These are phyloP conservation scores for Tilletia walkeri DNA, from an alignment of 1,284 basidiomycete genomes.

Conservation along the genomic window DNA sequence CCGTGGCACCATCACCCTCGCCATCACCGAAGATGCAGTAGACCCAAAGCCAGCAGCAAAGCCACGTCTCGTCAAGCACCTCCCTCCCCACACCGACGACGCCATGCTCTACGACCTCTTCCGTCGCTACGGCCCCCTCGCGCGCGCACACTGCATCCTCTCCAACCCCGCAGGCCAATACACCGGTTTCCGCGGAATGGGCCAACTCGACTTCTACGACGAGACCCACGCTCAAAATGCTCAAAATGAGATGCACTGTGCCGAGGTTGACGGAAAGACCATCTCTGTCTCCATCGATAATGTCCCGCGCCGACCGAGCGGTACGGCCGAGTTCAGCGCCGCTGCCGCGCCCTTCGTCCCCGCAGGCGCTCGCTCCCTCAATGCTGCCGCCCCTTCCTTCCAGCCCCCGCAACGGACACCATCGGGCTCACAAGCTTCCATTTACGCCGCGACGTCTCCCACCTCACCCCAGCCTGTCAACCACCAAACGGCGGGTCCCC, in stretches of 20 bases:
- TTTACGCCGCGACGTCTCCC: constrained; percentile 27
- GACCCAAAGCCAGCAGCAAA: constrained; percentile 36
- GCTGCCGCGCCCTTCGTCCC: constrained; percentile 40
- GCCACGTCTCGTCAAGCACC: constrained; percentile 45
- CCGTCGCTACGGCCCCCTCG: constrained; percentile 42
- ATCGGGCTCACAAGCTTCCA: constrained; percentile 34
- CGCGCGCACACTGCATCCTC: constrained; percentile 36
- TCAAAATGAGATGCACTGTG: constrained; percentile 44
- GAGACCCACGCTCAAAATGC: constrained; percentile 42
- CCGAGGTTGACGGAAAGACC: constrained; percentile 40
- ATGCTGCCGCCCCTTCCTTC: constrained; percentile 37
- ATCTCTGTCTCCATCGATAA: constrained; percentile 44
- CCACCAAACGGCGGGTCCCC: constrained; percentile 25
- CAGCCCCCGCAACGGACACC: constrained; percentile 19
- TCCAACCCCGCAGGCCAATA: constrained; percentile 40
- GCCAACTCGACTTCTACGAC: constrained; percentile 36
- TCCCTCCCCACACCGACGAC: constrained; percentile 37
- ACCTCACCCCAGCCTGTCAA: constrained; percentile 17
- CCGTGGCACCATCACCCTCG: constrained; percentile 30
- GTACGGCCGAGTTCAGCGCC: constrained; percentile 33
- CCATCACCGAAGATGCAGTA: constrained; percentile 26
- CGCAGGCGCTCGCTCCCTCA: constrained; percentile 26
- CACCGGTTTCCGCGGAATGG: constrained; percentile 49
- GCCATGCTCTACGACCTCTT: constrained; percentile 43
- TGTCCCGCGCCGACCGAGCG: constrained; percentile 4